Base-by-base conservation (phyloP, 2,329 filamentous ascomycete species). In the Fusarium praegraminearum region DNA sequence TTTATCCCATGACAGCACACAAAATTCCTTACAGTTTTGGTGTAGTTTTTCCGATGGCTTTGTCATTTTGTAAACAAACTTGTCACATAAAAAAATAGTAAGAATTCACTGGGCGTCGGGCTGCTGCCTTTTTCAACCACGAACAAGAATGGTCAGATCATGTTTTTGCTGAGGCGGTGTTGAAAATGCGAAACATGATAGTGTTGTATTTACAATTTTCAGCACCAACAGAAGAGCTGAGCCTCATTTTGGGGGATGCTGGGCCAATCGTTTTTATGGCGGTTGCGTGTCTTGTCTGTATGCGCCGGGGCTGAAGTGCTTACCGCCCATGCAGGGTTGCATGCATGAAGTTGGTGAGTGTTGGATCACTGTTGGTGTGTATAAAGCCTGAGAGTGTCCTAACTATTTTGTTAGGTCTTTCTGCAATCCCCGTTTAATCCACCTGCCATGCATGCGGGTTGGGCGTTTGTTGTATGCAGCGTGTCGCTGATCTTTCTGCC, bases 1-100 rank as follows among this genome's bases (percentile, higher is more conserved):
- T 36, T 67, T 68, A 30, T 68, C 32, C 67, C 67, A 70, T 15
- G 15, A 20, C 6, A 49, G 12, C 1, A 68, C 65, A 9, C 53
- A 20, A 35, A 68, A 65, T 8, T 54, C 18, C 4, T 11, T n/a
- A 3, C 65, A 68, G 0, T 52, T 20, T 10, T 65, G 12, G 16
- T 64, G 65, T 28, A 22, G 41, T 45, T 3, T 32, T 22, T 16
- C 16, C 15, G 33, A 22, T 26, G 43, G n/a, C 28, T 33, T 10
- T 13, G 43, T 4, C 58, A 64, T 64, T 26, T 22, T 28, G 16
- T 28, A 13, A 18, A 18, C 11, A 36, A 36, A 44, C n/a, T 44
- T 43, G 43, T 20, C n/a, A 10, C 20, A 45, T 40, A 61, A 51
- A 41, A 32, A 61, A 51, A 41, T 22, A 36, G 33, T 22, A 50